phyloP scores from a whole-genome alignment of 1,139 yeast genomes.

The Yamadazyma sp. region DNA sequence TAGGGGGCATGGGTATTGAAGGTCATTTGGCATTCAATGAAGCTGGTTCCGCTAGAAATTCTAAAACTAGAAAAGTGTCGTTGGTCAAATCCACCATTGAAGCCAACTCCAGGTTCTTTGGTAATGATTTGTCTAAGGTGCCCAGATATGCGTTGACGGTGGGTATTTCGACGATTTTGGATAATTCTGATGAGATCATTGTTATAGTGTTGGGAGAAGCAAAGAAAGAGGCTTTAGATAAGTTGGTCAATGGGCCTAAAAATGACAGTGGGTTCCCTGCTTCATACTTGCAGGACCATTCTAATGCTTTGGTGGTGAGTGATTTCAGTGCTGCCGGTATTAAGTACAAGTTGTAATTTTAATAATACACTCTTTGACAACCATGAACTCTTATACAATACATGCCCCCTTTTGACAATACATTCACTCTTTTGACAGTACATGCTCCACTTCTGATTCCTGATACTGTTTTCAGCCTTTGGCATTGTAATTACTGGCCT shows the following conservation, averaged over 20 bases:
- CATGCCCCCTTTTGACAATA: no score
- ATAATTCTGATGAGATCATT: conserved; percentile 54
- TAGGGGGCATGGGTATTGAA: conserved; percentile 66
- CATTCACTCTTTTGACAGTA: no score
- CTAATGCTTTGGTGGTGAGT: conserved; percentile 45
- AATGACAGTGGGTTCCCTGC: conserved; percentile 44
- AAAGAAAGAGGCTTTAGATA: conserved; percentile 44
- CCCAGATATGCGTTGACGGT: conserved; percentile 58
- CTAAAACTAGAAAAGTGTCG: conserved; percentile 49
- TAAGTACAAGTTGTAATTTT: conserved; percentile 10
- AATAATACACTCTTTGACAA: no score
- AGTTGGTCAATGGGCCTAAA: conserved; percentile 38
- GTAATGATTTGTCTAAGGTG: conserved; percentile 46
- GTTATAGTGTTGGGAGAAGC: conserved; percentile 48
- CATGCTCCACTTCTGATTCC: no score
- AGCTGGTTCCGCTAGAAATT: conserved; percentile 50
- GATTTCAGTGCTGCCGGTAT: conserved; percentile 38
- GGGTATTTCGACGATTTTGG: conserved; percentile 63
- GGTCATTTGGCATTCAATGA: conserved; percentile 69
- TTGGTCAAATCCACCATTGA: conserved; percentile 54
- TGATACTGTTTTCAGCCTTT: no score
- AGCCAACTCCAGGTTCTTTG: conserved; percentile 59
- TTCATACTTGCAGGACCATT: conserved; percentile 47
- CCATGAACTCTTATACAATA: no score
- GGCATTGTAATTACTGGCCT: no score